Percentiles rank a stretch among this genome's conserved stretches.
phyloP scores from a whole-genome alignment of 2,329 filamentous ascomycete genomes.

The Ceratocystis colombiana region DNA sequence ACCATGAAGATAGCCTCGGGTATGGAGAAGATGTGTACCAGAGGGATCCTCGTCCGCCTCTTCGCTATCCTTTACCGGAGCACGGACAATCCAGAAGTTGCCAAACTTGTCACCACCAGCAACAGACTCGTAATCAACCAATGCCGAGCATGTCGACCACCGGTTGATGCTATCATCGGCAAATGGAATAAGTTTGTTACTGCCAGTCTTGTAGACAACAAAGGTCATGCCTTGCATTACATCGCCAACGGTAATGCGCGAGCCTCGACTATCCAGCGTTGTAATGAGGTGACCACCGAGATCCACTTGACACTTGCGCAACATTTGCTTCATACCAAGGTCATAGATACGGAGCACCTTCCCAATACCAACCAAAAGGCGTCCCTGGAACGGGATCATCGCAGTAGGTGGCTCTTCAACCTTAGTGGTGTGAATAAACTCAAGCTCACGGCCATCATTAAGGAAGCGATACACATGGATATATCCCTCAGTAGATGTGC shows the following conservation, averaged over 20 bases:
- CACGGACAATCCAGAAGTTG: constrained; percentile 86
- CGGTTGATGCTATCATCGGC: constrained; percentile 80
- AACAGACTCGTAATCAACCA: constrained; percentile 95
- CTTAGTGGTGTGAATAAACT: constrained; percentile 94
- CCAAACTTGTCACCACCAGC: constrained; percentile 97
- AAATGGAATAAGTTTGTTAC: constrained; percentile 88
- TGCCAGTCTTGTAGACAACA: constrained; percentile 84
- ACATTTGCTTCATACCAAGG: constrained; percentile 79
- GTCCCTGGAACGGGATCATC: constrained; percentile 86
- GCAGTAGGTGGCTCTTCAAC: constrained; percentile 81
- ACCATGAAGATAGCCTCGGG: constrained; percentile 80
- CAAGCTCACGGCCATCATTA: constrained; percentile 74
- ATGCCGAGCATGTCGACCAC: constrained; percentile 82
- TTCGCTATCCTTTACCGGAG: constrained; percentile 72
- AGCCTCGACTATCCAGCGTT: constrained; percentile 79
- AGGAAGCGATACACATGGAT: constrained; percentile 88
- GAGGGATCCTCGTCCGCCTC: constrained; percentile 85
- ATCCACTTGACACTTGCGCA: constrained; percentile 80
- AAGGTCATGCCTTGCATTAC: constrained; percentile 86
- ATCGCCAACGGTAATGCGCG: constrained; percentile 83
- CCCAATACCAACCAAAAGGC: constrained; percentile 75
- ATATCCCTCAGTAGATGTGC: constrained; percentile 66
- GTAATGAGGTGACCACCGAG: constrained; percentile 76
- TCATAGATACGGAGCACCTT: constrained; percentile 79
- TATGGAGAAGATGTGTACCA: constrained; percentile 82